phyloP scores from a whole-genome alignment of 768 basidiomycete genomes.

The Pleurotus sapidus region DNA sequence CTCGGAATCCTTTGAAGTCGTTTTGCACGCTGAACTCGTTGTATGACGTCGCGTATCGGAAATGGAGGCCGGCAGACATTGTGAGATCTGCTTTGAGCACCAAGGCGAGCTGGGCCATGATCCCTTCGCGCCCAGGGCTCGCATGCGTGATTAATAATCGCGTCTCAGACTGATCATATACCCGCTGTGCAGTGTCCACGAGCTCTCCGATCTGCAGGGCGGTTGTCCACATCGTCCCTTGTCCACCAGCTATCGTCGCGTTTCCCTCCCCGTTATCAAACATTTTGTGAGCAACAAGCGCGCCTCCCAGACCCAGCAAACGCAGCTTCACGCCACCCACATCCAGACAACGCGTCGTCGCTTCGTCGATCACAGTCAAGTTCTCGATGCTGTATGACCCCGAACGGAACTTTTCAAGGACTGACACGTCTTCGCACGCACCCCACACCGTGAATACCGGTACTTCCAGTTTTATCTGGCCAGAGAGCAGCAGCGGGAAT shows the following conservation, averaged over 20 bases:
- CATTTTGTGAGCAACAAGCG: conserved; percentile 91
- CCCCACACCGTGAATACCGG: conserved; percentile 98
- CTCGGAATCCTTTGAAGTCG: conserved; percentile 84
- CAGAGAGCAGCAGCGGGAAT: conserved; percentile 87
- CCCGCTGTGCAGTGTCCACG: conserved; percentile 93
- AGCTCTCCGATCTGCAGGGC: conserved; percentile 97
- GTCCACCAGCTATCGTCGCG: conserved; percentile 97
- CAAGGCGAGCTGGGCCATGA: conserved; percentile 87
- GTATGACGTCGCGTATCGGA: conserved; percentile 94
- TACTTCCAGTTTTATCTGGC: conserved; percentile 86
- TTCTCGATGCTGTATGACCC: conserved; percentile 84
- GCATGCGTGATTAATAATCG: conserved; percentile 92
- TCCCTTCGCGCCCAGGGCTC: conserved; percentile 88
- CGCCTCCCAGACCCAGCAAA: conserved; percentile 94
- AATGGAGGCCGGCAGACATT: conserved; percentile 92
- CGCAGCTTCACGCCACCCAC: conserved; percentile 92
- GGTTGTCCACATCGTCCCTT: conserved; percentile 99
- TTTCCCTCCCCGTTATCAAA: conserved; percentile 92
- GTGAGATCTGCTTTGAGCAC: conserved; percentile 94
- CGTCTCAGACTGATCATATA: conserved; percentile 91
- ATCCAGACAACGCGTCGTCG: conserved; percentile 88
- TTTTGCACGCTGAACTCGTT: conserved; percentile 95
- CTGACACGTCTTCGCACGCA: conserved; percentile 91
- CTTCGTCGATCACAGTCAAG: conserved; percentile 90
- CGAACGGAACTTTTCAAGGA: conserved; percentile 91